These are phyloP conservation scores for Mycena maculata DNA, from an alignment of 768 basidiomycete species.

Conservation along the genomic window DNA sequence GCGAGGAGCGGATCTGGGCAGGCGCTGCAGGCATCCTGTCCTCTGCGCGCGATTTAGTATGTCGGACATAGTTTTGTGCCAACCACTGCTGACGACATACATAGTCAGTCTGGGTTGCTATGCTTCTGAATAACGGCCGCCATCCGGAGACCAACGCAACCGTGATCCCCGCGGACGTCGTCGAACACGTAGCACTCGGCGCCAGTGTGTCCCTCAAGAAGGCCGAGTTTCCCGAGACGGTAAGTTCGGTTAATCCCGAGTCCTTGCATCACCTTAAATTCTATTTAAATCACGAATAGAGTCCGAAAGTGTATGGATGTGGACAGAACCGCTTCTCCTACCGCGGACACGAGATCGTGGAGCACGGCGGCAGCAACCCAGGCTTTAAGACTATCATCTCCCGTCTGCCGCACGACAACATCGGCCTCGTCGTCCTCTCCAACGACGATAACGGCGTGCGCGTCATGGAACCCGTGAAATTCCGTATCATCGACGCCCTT, in stretches of 20 bases:
- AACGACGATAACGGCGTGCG: constrained; percentile 53
- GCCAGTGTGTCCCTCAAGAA: constrained; percentile 48
- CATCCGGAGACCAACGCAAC: constrained; percentile 53
- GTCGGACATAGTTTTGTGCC: neutral
- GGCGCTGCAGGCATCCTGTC: constrained; percentile 56
- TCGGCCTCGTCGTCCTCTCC: constrained; percentile 53
- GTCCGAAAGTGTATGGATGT: constrained; percentile 52
- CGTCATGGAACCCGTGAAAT: constrained; percentile 52
- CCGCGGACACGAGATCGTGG: constrained; percentile 55
- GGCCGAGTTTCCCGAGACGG: constrained; percentile 52
- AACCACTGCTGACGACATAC: constrained; percentile 20
- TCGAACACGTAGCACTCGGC: constrained; percentile 52
- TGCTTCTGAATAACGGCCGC: constrained; percentile 53
- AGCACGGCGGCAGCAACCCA: constrained; percentile 56
- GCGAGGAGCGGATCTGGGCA: constrained; percentile 53
- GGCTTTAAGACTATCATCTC: constrained; percentile 46
- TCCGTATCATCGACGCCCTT: constrained; percentile 51
- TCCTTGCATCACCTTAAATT: neutral
- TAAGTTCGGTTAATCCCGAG: neutral
- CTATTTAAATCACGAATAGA: constrained; percentile 37
- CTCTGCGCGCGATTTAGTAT: constrained; percentile 55
- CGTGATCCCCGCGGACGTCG: constrained; percentile 48
- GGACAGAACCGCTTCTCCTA: constrained; percentile 55
- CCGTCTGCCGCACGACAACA: constrained; percentile 42
- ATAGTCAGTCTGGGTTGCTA: constrained; percentile 50